phyloP scores from a whole-genome alignment of 2,329 filamentous ascomycete genomes.

The Fusarium concolor region DNA sequence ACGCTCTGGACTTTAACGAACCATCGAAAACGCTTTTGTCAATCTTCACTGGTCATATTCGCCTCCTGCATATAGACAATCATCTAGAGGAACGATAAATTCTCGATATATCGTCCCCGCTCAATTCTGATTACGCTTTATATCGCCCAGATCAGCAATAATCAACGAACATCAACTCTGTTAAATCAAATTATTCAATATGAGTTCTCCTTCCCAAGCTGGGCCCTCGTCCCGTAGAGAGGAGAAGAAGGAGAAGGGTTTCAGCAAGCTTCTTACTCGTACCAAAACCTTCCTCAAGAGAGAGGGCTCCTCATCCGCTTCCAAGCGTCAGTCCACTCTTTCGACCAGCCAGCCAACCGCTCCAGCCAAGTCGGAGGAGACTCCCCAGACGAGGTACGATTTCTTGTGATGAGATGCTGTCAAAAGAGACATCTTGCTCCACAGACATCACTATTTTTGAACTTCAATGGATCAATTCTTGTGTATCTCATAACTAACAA shows the following conservation, averaged over 20 bases:
- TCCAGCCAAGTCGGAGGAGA: slow-evolving; percentile 40
- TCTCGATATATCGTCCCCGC: not conserved
- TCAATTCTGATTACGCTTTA: not conserved
- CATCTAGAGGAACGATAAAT: slow-evolving; percentile 1
- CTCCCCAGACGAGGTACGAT: slow-evolving; percentile 45
- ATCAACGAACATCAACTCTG: not conserved
- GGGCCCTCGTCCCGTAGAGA: slow-evolving; percentile 51
- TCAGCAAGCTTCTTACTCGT: slow-evolving; percentile 61
- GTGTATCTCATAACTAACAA: slow-evolving; percentile 16
- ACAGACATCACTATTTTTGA: not conserved
- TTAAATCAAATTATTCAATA: slow-evolving; percentile 37
- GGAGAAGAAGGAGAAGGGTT: slow-evolving; percentile 58
- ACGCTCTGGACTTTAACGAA: slow-evolving; percentile 11
- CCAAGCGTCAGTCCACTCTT: slow-evolving; percentile 46
- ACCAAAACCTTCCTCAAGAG: slow-evolving; percentile 63
- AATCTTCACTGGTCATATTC: slow-evolving; percentile 1
- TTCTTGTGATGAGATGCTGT: not conserved
- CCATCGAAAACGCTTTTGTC: slow-evolving; percentile 4
- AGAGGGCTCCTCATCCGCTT: slow-evolving; percentile 48
- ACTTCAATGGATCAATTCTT: not conserved
- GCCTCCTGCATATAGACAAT: slow-evolving; percentile 13
- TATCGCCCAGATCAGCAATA: not conserved
- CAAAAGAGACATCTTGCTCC: not conserved
- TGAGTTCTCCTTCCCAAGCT: slow-evolving; percentile 58
- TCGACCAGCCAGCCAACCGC: slow-evolving; percentile 33